Evolutionary conservation across 2,329 filamentous ascomycete genomes (phyloP), one percentile per base, ranked within the genome.

Genomic region (Leptographium wingfieldii): DNA sequence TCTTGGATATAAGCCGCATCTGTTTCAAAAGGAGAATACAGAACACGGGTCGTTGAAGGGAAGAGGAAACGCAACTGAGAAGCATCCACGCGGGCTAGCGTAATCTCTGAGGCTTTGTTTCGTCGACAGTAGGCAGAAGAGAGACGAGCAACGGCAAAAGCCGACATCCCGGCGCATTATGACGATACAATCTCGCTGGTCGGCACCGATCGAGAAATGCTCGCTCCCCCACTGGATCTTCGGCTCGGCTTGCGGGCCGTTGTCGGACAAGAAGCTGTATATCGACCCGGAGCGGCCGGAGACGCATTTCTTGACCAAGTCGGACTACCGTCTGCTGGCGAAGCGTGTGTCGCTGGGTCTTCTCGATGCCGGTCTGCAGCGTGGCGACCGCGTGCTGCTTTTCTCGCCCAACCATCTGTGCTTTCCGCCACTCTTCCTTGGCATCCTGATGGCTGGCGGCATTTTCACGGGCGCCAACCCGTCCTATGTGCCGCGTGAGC

Each of bases 401-500:
- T 92, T 86, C 71, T 85, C 86, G 0, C 81, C 83, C 27, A 92
- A 92, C 71, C 85, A 80, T 65, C 71, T 92, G 16, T 89, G 86
- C 73, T 89, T 86, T 68, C 86, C 88, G 0, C 76, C 82, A 0
- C 75, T 88, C 1, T 82, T 92, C 59, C 77, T 90, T 70, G 88
- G 88, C 19, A 77, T 87, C 25, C 76, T 90, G 57, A 90, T 90
- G 82, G 87, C 88, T 0, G 87, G 87, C 4, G 87, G 87, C 1
- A 75, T 92, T 59, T 92, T 92, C 73, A 87, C 85, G 0, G 88
- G 87, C 31, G 71, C 71, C 46, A 72, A 72, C 61, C 71, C 71
- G 27, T 62, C 65, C 4, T 71, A 84, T 65, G 84, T 88, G 0
- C 74, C 82, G 0, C 76, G 87, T 25, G 89, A 94, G 71, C 72